Evolutionary conservation across 352 stramenopile species (phyloP).

Genomic region (Globisporangium ultimum): DNA sequence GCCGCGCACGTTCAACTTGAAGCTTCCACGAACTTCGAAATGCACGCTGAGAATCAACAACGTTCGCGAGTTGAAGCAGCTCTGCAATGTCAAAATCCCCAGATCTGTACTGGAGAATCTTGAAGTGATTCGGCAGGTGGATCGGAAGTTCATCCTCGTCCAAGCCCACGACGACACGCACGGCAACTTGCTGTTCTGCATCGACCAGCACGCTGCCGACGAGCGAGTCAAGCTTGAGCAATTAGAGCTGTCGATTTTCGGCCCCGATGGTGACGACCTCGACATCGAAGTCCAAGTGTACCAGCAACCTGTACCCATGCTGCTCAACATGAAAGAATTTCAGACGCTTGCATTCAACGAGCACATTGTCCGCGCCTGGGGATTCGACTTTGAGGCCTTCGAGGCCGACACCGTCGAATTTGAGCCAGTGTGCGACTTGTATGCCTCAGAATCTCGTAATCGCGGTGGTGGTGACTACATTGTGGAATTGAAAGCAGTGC

Average conservation of each 20-base stretch:
- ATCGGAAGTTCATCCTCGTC: slow-evolving; percentile 90
- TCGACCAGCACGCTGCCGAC: slow-evolving; percentile 92
- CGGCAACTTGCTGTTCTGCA: slow-evolving; percentile 56
- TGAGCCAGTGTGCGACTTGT: not conserved
- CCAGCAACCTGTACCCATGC: slow-evolving; percentile 42
- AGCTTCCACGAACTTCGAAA: slow-evolving; percentile 10
- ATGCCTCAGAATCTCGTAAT: not conserved
- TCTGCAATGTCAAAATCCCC: slow-evolving; percentile 49
- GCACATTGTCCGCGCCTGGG: slow-evolving; percentile 70
- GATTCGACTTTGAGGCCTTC: slow-evolving; percentile 62
- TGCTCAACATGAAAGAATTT: slow-evolving; percentile 54
- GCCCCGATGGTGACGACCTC: slow-evolving; percentile 35
- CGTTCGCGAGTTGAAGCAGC: slow-evolving; percentile 17
- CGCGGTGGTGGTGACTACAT: slow-evolving; percentile 8
- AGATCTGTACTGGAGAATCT: slow-evolving; percentile 62
- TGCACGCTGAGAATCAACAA: slow-evolving; percentile 32
- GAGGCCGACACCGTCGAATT: slow-evolving; percentile 3
- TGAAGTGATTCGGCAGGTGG: slow-evolving; percentile 85
- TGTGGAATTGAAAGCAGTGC: slow-evolving; percentile 33
- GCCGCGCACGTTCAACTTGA: not conserved
- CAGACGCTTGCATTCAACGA: slow-evolving; percentile 36
- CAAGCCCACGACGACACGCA: slow-evolving; percentile 20
- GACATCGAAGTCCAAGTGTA: slow-evolving; percentile 58
- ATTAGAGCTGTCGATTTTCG: slow-evolving; percentile 72
- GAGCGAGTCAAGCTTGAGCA: slow-evolving; percentile 86